Evolutionary conservation across 108 stramenopile species (phyloP), one percentile per base, ranked within the genome.

Genomic region (Bacterosira constricta): DNA sequence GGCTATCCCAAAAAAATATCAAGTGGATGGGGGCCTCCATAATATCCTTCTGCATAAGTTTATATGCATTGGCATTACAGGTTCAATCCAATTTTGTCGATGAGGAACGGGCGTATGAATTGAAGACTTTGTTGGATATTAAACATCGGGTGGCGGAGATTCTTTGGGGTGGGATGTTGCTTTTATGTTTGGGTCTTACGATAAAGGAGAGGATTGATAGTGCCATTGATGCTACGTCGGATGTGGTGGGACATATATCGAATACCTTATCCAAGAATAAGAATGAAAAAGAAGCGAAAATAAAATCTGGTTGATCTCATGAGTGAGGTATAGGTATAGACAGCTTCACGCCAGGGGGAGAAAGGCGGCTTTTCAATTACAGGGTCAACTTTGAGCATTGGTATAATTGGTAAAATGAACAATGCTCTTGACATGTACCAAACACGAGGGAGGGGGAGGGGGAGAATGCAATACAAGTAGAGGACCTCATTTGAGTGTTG

Each of bases 1-100:
- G 61, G 61, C 37, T 62, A n/a, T 62, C 61, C 7, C 61, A 62
- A 3, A 62, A 62, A 39, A 62, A 62, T 44, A 39, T 62, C 38
- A 62, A 62, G 13, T 62, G 61, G 61, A 62, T 62, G 61, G 23
- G 23, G 3, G 61, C 42, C 7, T 62, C 61, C 6, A 45, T 62
- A 5, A 32, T 62, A 26, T 62, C 61, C 26, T 62, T 62, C 26
- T 62, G 61, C 25, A 25, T 62, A 0, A 62, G 61, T 45, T 42
- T 62, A 0, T 62, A 62, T 30, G 39, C 61, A 9, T 6, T 62
- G 26, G 27, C 61, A 10, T 13, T 62, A 26, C 0, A 42, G 0
- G 61, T 62, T 1, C n/a, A 44, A 26, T 46, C 44, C 10, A n/a
- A 62, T 15, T 45, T 30, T 45, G 44, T 62, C 4, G 61, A 62